Base-by-base conservation (phyloP, 192 early-diverging fungal genomes). In the Coemansia sp. region DNA sequence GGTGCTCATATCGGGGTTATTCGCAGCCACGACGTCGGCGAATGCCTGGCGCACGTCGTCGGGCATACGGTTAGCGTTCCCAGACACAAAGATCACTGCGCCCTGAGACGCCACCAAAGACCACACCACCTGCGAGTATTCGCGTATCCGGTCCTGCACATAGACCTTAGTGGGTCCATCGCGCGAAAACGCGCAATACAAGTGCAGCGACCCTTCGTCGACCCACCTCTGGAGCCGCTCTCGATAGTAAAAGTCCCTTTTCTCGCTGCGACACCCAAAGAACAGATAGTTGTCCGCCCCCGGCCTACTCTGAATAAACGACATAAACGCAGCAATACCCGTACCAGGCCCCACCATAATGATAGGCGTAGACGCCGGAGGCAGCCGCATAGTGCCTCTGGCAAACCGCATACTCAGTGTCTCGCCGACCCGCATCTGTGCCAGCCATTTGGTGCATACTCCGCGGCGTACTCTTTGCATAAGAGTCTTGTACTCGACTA, bases 281-380 rank as follows among this genome's bases (percentile, higher is more conserved):
- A 98, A 91, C 56, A 99, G 67, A 1, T 88, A 67, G 62, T 94
- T 95, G 35, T 78, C 50, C 4, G 53, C 37, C 13, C 86, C 59
- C 10, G 34, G n/a, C 0, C 94, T 84, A 10, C 85, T 73, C 44
- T 89, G 76, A 15, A 95, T 62, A 47, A 96, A 87, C 29, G 93
- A 78, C 66, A 94, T 85, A 86, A 99, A 95, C 0, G 96, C 92
- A 9, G 97, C 95, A 22, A 99, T 85, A 18, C 96, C 96, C 0
- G 96, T 98, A 6, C 92, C 92, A 3, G 82, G 93, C 0, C 93
- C 97, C 59, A 97, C 90, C 61, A 92, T 88, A 35, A 97, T 89
- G 0, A 91, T 47, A 2, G 93, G 79, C 64, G 24, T 24, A 2
- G 24, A 24, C 7, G 29, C 38, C 0, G 83, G 76, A 20, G 94